Evolutionary conservation across 1,284 basidiomycete species (phyloP).

Genomic region (Apiotrichum gracile): DNA sequence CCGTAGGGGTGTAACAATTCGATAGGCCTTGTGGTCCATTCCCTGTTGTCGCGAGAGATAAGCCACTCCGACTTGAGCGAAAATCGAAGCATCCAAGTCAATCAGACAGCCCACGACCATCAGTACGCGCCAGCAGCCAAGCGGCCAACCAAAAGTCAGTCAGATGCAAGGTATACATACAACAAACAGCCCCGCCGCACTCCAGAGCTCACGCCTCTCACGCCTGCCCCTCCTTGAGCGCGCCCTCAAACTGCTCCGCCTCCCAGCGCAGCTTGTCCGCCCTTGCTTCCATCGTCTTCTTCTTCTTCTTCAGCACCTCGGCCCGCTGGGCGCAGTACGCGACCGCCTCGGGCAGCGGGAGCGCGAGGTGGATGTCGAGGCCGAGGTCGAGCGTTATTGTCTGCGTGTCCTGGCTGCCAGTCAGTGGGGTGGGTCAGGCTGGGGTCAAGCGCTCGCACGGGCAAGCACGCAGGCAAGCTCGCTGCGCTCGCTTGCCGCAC

Average conservation of each 20-base stretch:
- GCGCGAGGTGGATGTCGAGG: constrained; percentile 30
- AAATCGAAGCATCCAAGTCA: no score
- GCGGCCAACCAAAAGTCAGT: no score
- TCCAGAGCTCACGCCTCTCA: no score
- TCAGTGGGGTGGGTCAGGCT: neutral
- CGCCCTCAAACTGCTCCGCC: constrained; percentile 23
- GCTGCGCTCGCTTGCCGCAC: neutral
- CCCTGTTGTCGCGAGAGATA: no score
- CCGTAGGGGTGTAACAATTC: no score
- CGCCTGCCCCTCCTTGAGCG: neutral
- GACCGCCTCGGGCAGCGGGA: constrained; percentile 18
- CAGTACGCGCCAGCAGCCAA: no score
- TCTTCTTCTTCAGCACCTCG: constrained; percentile 21
- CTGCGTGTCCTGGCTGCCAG: constrained; percentile 18
- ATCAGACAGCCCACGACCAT: no score
- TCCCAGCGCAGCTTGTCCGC: constrained; percentile 32
- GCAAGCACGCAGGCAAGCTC: no score
- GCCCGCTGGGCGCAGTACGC: constrained; percentile 20
- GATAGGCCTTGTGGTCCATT: no score
- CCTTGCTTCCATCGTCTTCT: constrained; percentile 13
- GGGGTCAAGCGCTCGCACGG: neutral
- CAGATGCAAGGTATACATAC: no score
- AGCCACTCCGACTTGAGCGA: no score
- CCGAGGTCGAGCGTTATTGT: constrained; percentile 33
- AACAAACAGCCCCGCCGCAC: no score